Percentiles rank a stretch among this genome's conserved stretches.
These are phyloP conservation scores for Phylloporus arenicola DNA, from an alignment of 768 basidiomycete genomes.

Conservation along the genomic window DNA sequence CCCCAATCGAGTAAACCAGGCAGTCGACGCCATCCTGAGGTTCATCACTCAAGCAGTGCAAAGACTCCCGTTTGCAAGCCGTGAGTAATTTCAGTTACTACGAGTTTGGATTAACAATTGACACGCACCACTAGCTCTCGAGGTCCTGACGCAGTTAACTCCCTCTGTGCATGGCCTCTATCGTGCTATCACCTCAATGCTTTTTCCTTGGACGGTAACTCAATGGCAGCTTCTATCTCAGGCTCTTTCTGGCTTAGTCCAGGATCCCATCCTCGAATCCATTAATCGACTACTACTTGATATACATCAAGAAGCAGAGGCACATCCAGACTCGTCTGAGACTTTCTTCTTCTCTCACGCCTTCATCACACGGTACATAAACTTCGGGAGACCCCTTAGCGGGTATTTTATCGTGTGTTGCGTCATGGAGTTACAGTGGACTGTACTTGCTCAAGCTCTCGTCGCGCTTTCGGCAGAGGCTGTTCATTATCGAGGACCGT, in stretches of 20 bases:
- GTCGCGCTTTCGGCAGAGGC: constrained; percentile 35
- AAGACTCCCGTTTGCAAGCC: constrained; percentile 45
- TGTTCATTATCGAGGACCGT: constrained; percentile 15
- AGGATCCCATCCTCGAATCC: constrained; percentile 60
- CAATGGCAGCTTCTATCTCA: constrained; percentile 60
- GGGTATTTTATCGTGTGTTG: constrained; percentile 91
- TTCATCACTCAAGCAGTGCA: constrained; percentile 57
- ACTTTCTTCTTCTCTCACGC: constrained; percentile 56
- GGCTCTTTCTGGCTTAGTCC: constrained; percentile 56
- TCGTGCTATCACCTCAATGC: constrained; percentile 75
- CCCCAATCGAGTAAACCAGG: constrained; percentile 42
- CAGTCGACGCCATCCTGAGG: constrained; percentile 53
- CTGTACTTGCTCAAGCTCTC: constrained; percentile 69
- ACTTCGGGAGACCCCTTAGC: constrained; percentile 70
- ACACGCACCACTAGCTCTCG: constrained; percentile 50
- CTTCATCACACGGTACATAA: constrained; percentile 70
- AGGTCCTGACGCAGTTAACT: constrained; percentile 66
- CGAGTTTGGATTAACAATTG: background rate
- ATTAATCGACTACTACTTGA: constrained; percentile 67
- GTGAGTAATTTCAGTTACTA: constrained; percentile 37
- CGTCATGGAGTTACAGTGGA: constrained; percentile 81
- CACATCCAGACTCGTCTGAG: constrained; percentile 26
- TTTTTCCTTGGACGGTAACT: constrained; percentile 63
- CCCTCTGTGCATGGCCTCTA: constrained; percentile 85
- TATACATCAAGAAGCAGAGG: constrained; percentile 50